Base-by-base conservation (phyloP, 805 yeast species). In the Metschnikowia santaceciliae region DNA sequence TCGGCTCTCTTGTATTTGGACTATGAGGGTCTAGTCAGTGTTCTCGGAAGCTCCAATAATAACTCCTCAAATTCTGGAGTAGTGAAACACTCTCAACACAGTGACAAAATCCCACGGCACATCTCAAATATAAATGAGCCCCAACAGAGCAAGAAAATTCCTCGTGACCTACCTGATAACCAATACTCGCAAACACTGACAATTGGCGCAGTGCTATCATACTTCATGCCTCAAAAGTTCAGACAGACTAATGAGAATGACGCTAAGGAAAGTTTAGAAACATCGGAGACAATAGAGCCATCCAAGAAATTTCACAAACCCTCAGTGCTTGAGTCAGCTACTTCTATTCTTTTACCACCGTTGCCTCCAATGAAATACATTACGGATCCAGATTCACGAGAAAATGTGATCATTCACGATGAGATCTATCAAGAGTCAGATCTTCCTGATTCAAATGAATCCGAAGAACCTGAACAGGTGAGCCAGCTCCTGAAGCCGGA, bases 1-100 rank as follows among this genome's bases (percentile, higher is more conserved):
- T 83, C 96, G 0, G 90, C 97, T 0, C 70, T 92, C 48, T 67
- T 92, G 26, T 92, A 86, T 61, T 67, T 94, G 13, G 98, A 94
- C 65, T 90, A 96, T 87, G 78, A 79, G 52, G 95, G 90, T 3
- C 54, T 74, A 13, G 52, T 66, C 0, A 56, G 48, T 8, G 39
- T 53, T 6, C 46, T 49, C 34, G 38, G 51, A 10, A 11, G 22
- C 6, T 35, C 47, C 14, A 15, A 44, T 3, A 15, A 35, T 13
- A n/a, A 22, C 8, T 6, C n/a, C 37, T n/a, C 13, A 19, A 42
- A 33, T 6, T n/a, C 46, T 33, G 46, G 46, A 42, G 32, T n/a
- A 10, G 14, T 42, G n/a, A 42, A 22, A 22, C 38, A 42, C 32
- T 42, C 32, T 20, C 37, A 42, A 42, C 32, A 6, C 30, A 42